phyloP scores from a whole-genome alignment of 2,329 filamentous ascomycete genomes.

The Fusarium devonianum region DNA sequence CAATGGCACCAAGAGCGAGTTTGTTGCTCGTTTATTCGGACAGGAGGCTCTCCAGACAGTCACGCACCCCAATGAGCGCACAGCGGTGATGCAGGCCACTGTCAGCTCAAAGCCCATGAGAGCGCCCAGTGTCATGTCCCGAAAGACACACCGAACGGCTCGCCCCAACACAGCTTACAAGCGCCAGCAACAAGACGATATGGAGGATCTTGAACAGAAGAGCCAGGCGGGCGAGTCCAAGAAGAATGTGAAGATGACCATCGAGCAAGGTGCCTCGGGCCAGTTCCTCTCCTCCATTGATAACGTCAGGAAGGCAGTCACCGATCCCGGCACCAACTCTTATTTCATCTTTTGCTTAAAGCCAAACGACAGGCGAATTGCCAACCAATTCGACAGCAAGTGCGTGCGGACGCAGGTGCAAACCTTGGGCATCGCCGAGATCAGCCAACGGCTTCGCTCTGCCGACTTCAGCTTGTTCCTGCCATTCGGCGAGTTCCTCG shows the following conservation, averaged over 20 bases:
- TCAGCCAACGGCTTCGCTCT: slow-evolving; percentile 89
- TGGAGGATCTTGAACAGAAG: slow-evolving; percentile 56
- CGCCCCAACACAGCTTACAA: slow-evolving; percentile 46
- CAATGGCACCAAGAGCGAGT: slow-evolving; percentile 84
- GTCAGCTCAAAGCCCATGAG: slow-evolving; percentile 95
- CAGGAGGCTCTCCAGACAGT: slow-evolving; percentile 93
- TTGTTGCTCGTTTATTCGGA: slow-evolving; percentile 90
- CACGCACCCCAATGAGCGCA: slow-evolving; percentile 89
- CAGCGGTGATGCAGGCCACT: slow-evolving; percentile 92
- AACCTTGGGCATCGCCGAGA: slow-evolving; percentile 94
- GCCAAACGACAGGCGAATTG: slow-evolving; percentile 94
- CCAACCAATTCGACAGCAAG: slow-evolving; percentile 99
- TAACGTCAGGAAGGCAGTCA: slow-evolving; percentile 87
- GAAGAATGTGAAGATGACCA: slow-evolving; percentile 53
- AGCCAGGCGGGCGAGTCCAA: slow-evolving; percentile 57
- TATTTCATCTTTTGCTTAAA: slow-evolving; percentile 99
- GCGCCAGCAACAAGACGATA: slow-evolving; percentile 52
- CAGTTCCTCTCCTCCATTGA: slow-evolving; percentile 91
- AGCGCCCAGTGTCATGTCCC: slow-evolving; percentile 89
- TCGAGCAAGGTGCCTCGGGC: slow-evolving; percentile 85
- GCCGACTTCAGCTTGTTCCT: slow-evolving; percentile 96
- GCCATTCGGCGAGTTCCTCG: slow-evolving; percentile 94
- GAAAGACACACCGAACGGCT: slow-evolving; percentile 64
- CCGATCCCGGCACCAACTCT: slow-evolving; percentile 81
- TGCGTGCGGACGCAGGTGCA: slow-evolving; percentile 95